Base-by-base conservation (phyloP, 2,329 filamentous ascomycete species). In the Peltaster fructicola region DNA sequence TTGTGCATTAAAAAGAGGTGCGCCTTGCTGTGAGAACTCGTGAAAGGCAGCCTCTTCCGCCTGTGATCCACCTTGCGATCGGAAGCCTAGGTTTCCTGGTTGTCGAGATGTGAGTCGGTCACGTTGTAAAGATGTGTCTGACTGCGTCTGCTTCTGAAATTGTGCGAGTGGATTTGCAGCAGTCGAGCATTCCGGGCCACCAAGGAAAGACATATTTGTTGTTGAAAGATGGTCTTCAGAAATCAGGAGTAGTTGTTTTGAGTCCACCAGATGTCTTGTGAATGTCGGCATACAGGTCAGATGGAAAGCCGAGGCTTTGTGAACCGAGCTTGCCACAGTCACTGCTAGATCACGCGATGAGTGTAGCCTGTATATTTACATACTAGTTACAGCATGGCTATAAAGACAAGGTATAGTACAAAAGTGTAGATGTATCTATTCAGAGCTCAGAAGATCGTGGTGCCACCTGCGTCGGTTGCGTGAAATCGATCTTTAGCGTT, bases 141-240 rank as follows among this genome's bases (percentile, higher is more conserved):
- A 81, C 48, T 90, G 79, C 29, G 88, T 80, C 53, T 93, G 84
- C 56, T 98, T 98, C 36, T 84, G 81, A 52, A 98, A 91, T 61
- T 95, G 88, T 49, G 80, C 85, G 44, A 98, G 72, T 30, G 90
- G 88, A 54, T 98, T 98, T 46, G 76, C 81, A 37, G 79, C 82
- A 33, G 88, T 90, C 29, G 85, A 95, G 65, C 88, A 98, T 59
- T 95, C 88, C 41, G 85, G 78, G 41, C 85, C 84, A 55, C 81
- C 80, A 44, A 95, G 67, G 53, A 98, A 95, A 27, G 85, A 93
- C 85, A 98, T 95, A 38, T 33, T 60, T 37, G 29, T 31, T 17
- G 16, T 22, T 17, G 18, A 5, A 14, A 28, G 24, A 7, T 14
- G 14, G n/a, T n/a, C n/a, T n/a, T n/a, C n/a, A n/a, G n/a, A n/a